Conservation (phyloP, 257 asterid species). For the Nicotiana paniculata region DNA sequence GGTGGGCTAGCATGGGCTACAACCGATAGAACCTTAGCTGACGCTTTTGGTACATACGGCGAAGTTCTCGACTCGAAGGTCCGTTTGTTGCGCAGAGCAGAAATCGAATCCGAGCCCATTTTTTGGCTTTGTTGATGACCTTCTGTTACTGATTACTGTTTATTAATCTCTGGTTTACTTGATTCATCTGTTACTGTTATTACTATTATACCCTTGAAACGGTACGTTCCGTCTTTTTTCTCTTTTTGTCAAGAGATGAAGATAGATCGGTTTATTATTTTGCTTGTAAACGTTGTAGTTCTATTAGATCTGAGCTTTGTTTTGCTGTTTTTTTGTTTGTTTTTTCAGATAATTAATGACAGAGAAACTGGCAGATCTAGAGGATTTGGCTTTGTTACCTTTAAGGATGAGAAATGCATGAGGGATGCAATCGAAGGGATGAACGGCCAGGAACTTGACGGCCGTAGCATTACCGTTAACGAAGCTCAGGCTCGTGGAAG, state of each 20-base stretch:
- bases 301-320: neutral
- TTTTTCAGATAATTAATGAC: constrained; percentile 60
- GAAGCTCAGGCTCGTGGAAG: constrained; percentile 85
- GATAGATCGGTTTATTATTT: constrained; percentile 16
- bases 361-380: constrained; percentile 94
- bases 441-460: constrained; percentile 84
- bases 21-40: constrained; percentile 35
- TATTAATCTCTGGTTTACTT: neutral
- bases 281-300: neutral
- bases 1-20: constrained; percentile 61
- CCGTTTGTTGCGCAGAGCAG: constrained; percentile 33
- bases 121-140: constrained; percentile 27
- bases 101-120: constrained; percentile 18
- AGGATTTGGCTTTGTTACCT: constrained; percentile 91
- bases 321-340: no score
- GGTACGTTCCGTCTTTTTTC: constrained; percentile 29
- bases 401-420: constrained; percentile 70
- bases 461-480: constrained; percentile 81
- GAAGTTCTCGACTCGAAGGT: constrained; percentile 64
- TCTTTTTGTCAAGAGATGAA: constrained; percentile 11
- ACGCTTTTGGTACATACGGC: constrained; percentile 45
- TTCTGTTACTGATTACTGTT: constrained; percentile 5
- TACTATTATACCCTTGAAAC: constrained; percentile 11
- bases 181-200: neutral
- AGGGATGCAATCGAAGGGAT: constrained; percentile 63